Percentiles rank a stretch among this genome's conserved stretches.
Evolutionary conservation across 768 basidiomycete genomes (phyloP).

Genomic region (Kwoniella dendrophila): DNA sequence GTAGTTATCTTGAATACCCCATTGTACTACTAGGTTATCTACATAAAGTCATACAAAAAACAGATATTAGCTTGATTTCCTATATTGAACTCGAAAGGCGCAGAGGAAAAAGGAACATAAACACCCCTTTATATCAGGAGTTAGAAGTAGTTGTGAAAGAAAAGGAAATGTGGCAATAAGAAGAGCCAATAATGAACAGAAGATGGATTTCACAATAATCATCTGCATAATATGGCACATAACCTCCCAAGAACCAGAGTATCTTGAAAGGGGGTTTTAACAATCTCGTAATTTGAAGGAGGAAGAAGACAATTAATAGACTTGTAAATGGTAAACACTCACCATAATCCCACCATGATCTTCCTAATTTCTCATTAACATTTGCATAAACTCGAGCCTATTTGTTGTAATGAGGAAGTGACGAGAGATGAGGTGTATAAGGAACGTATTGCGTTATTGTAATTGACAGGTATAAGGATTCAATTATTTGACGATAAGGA

Average conservation of each 20-base stretch:
- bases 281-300: background rate
- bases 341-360: slow-evolving; percentile 97
- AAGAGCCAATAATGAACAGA: no score
- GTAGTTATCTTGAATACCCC: slow-evolving; percentile 96
- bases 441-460: slow-evolving; percentile 3
- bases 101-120: no score
- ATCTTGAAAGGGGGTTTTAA: no score
- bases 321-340: slow-evolving; percentile 38
- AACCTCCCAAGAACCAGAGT: no score
- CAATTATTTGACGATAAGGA: background rate
- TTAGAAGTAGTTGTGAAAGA: no score
- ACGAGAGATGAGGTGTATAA: background rate
- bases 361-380: slow-evolving; percentile 82
- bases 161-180: no score
- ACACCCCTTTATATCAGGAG: no score
- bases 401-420: background rate
- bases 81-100: no score
- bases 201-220: no score
- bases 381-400: slow-evolving; percentile 68
- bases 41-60: no score
- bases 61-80: no score
- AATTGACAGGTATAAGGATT: background rate
- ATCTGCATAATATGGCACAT: no score
- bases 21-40: slow-evolving; percentile 92
- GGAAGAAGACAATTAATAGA: background rate